A percentile compares a stretch with the other conserved stretches of the same genome.
Evolutionary conservation across 1,139 yeast genomes (phyloP).

Genomic region (Candida buenavistaensis): DNA sequence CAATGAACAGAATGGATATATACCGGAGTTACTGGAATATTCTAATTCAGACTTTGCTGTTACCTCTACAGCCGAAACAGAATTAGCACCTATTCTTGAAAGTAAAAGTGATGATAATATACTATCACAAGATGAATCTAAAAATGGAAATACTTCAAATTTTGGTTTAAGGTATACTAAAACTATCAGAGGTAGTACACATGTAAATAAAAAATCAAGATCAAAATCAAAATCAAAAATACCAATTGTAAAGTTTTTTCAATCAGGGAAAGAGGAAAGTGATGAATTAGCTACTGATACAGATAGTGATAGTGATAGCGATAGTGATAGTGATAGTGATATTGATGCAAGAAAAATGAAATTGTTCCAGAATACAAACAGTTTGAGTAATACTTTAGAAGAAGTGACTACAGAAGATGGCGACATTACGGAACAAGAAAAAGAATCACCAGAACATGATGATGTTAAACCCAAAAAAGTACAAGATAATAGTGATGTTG

Average conservation of each 20-base stretch:
- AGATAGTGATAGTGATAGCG: slow-evolving; percentile 12
- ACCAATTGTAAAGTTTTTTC: slow-evolving; percentile 23
- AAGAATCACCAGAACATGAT: background rate
- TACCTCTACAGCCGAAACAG: background rate
- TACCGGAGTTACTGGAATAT: slow-evolving; percentile 2
- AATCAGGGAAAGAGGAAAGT: slow-evolving; percentile 12
- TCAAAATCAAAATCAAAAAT: slow-evolving; percentile 12
- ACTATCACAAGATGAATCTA: slow-evolving; percentile 3
- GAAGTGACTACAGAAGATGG: slow-evolving; percentile 13
- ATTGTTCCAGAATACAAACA: slow-evolving; percentile 4
- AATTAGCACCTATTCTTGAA: slow-evolving; percentile 4
- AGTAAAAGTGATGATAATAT: background rate
- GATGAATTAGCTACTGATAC: too few species aligned
- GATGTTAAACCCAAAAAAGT: background rate
- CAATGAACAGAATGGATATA: too few species aligned
- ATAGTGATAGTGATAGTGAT: slow-evolving; percentile 23
- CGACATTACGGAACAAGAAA: slow-evolving; percentile 22
- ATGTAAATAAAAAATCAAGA: slow-evolving; percentile 10
- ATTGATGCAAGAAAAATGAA: slow-evolving; percentile 7
- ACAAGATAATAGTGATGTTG: slow-evolving; percentile 16
- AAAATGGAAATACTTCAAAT: slow-evolving; percentile 10
- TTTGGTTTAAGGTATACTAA: slow-evolving; percentile 8
- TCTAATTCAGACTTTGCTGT: slow-evolving; percentile 4
- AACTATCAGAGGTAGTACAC: slow-evolving; percentile 9
- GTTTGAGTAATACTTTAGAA: slow-evolving; percentile 4